phyloP scores from a whole-genome alignment of 805 yeast species.

The Schwanniomyces yamadae region DNA sequence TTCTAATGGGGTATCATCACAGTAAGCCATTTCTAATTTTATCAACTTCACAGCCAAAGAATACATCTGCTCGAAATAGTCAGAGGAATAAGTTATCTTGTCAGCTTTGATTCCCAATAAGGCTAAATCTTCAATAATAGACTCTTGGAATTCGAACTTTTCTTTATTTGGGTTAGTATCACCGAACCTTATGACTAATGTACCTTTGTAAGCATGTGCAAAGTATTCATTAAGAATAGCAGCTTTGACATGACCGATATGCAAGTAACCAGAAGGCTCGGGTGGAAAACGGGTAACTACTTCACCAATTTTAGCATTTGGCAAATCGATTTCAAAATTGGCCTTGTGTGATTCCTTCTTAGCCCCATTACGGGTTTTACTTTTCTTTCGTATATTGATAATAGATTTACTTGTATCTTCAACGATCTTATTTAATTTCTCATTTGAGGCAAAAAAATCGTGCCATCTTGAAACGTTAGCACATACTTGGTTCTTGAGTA shows the following conservation, averaged over 20 bases:
- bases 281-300: conserved; percentile 97
- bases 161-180: conserved; percentile 95
- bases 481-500: not conserved
- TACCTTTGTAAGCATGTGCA: conserved; percentile 88
- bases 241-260: conserved; percentile 96
- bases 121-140: conserved; percentile 83
- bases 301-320: conserved; percentile 81
- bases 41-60: conserved; percentile 75
- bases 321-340: conserved; percentile 82
- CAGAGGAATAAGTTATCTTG: conserved; percentile 76
- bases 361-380: conserved; percentile 42
- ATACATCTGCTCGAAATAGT: conserved; percentile 85
- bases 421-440: conserved; percentile 62
- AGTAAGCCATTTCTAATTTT: conserved; percentile 88
- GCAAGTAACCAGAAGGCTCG: conserved; percentile 94
- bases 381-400: conserved; percentile 61
- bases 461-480: conserved; percentile 93
- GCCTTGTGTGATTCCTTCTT: conserved; percentile 86
- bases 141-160: conserved; percentile 83
- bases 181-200: conserved; percentile 87
- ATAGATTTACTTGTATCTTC: conserved; percentile 62
- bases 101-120: conserved; percentile 89
- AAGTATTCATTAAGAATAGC: conserved; percentile 90
- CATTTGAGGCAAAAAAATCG: conserved; percentile 61
- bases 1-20: conserved; percentile 89